These are phyloP conservation scores for Suillus subaureus DNA, from an alignment of 768 basidiomycete genomes.

Conservation along the genomic window DNA sequence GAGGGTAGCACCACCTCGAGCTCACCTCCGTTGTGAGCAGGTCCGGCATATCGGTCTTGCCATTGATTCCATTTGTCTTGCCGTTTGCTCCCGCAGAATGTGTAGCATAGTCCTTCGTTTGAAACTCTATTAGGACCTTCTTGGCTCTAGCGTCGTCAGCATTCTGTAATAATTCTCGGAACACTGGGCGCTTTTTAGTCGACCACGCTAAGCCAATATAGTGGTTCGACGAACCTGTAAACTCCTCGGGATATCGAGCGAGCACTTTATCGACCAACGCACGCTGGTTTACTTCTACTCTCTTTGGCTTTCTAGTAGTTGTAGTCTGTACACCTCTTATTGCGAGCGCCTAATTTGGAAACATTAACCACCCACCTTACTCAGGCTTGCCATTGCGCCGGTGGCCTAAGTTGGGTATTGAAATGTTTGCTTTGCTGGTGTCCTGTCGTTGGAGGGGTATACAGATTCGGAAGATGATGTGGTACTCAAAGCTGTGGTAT, in stretches of 20 bases:
- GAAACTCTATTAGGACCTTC: conserved; percentile 39
- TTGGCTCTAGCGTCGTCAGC: conserved; percentile 51
- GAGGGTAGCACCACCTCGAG: not conserved
- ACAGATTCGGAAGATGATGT: not conserved
- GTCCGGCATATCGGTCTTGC: not conserved
- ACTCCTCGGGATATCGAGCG: conserved; percentile 20
- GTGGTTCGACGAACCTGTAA: conserved; percentile 14
- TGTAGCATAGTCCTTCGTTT: conserved; percentile 23
- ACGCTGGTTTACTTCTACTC: conserved; percentile 19
- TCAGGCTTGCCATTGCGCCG: not conserved
- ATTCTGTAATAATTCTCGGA: conserved; percentile 59
- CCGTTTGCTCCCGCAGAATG: conserved; percentile 2
- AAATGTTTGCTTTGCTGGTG: not conserved
- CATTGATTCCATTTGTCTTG: conserved; percentile 7
- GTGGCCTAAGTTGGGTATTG: not conserved
- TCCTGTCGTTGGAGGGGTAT: not conserved
- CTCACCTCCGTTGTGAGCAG: conserved; percentile 10
- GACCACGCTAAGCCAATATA: not conserved
- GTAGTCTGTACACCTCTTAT: not conserved
- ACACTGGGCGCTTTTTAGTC: conserved; percentile 33
- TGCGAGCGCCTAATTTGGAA: not conserved
- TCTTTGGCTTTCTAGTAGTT: not conserved
- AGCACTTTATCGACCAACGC: conserved; percentile 21
- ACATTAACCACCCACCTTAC: not conserved
- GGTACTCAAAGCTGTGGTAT: not conserved